Base-by-base conservation (phyloP, 768 basidiomycete species). In the Leccinum rimulosum region DNA sequence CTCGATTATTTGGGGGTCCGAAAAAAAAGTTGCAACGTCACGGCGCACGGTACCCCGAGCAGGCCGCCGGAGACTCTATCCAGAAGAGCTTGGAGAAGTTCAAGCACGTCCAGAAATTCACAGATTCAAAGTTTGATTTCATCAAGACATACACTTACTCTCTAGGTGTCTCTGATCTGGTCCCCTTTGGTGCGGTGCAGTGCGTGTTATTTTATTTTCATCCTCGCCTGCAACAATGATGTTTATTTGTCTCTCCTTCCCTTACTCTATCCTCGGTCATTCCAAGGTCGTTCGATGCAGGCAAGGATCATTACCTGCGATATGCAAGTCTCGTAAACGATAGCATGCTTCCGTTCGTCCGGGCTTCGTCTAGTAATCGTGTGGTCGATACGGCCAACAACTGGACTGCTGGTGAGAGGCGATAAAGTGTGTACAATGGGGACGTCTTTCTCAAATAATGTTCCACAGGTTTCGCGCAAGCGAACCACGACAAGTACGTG, bases 1-100 rank as follows among this genome's bases (percentile, higher is more conserved):
- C 11, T 45, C 2, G n/a, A 45, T 19, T 11, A 11, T 5, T 19
- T 45, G n/a, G n/a, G 17, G n/a, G 17, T 10, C 4, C 2, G 9
- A 19, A 19, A 45, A 45, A 19, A 45, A 10, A 91, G 89, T 73
- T 93, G 3, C 87, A 91, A 71, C 78, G 91, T 3, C 90, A 94
- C 65, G 90, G 89, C 3, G 86, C 89, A 0, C 83, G 91, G 30
- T 91, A 78, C 65, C 91, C 91, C 0, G 88, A 86, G 0, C 66
- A 72, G 2, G 75, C 76, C 2, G 76, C 80, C 10, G 70, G 73
- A 1, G 60, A 64, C 8, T 59, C 64, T 25, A 87, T 87, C 9
- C 55, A 68, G 14, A 64, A 69, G 8, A 81, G 84, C 0, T 64
- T 94, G 11, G 59, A 68, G 7, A 87, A 85, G 64, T 74, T 93